Percentiles rank a stretch among this genome's conserved stretches.
Evolutionary conservation across 371 early-diverging fungal species (phyloP).

Genomic region (Syncephalastrum sp.): DNA sequence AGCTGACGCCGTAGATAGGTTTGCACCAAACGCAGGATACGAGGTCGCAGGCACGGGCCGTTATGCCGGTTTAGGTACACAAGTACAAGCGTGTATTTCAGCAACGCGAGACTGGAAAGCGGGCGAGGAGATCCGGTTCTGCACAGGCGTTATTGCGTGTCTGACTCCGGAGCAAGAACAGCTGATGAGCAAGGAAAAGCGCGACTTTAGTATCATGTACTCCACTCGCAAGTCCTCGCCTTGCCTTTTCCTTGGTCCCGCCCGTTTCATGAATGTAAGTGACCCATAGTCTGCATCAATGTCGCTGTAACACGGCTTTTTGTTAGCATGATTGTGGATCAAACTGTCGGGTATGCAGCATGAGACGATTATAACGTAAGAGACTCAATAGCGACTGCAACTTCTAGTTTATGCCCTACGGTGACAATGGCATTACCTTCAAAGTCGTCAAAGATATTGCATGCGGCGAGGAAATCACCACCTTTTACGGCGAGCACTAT

Average conservation of each 20-base stretch:
- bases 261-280: slow-evolving; percentile 85
- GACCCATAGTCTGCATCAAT: too few species aligned
- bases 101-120: slow-evolving; percentile 73
- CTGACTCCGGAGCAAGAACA: slow-evolving; percentile 71
- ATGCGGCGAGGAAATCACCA: slow-evolving; percentile 86
- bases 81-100: slow-evolving; percentile 64
- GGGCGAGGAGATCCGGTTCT: slow-evolving; percentile 77
- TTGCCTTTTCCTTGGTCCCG: slow-evolving; percentile 91
- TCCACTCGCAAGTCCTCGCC: slow-evolving; percentile 67
- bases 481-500: slow-evolving; percentile 83
- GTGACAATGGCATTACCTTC: slow-evolving; percentile 70
- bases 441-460: slow-evolving; percentile 75
- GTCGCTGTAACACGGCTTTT: too few species aligned
- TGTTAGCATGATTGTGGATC: too few species aligned
- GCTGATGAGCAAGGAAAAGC: slow-evolving; percentile 15
- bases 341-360: neutral
- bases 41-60: slow-evolving; percentile 76
- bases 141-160: slow-evolving; percentile 77
- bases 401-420: slow-evolving; percentile 61
- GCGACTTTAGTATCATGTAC: slow-evolving; percentile 89
- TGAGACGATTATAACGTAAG: neutral
- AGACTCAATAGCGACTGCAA: neutral
- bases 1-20: slow-evolving; percentile 60
- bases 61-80: slow-evolving; percentile 65
- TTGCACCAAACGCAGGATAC: slow-evolving; percentile 82